Base-by-base conservation (phyloP, 179 eudicot species). In the Spergularia azorica region DNA sequence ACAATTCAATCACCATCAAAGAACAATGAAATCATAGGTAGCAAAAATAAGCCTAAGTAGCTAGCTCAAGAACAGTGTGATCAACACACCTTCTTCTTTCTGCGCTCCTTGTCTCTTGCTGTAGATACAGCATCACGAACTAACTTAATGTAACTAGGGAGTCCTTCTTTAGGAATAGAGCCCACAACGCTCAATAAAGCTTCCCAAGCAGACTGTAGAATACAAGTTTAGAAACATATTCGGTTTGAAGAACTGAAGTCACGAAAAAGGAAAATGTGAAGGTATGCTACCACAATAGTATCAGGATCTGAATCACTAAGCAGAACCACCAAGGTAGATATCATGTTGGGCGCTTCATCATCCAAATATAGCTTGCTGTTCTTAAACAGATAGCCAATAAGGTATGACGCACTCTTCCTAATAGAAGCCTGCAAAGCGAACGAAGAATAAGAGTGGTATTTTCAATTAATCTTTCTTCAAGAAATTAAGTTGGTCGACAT, bases 101-200 rank as follows among this genome's bases (percentile, higher is more conserved):
- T 84, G 21, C 99, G 97, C 72, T 95, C 97, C 81, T 88, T 95
- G 71, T 95, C 99, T 85, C 97, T 84, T 51, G 98, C 88, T 75
- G 99, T 91, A 51, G 99, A 95, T 60, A 93, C 92, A 66, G 99
- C 97, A 89, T 95, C 99, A 50, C 99, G 97, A 51, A 95, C 98
- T 76, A 95, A 81, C 76, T 95, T 95, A 76, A 95, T 86, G 79
- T 93, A 92, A 67, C 94, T 91, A 11, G 99, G 97, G 72, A 95
- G 95, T 80, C 91, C 87, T 84, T 95, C 99, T 81, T 91, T 95
- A 3, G 99, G 95, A 76, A 95, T 85, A 36, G 99, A 93, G 62
- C 88, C 72, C 57, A 91, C 83, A 76, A 95, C 98, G 79, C 93
- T 90, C 36, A 89, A 86, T 76, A 95, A 88, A 41, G 98, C 99